A percentile compares a stretch with the other conserved stretches of the same genome.
phyloP scores from a whole-genome alignment of 2,329 filamentous ascomycete species.

The Fusarium sororula region DNA sequence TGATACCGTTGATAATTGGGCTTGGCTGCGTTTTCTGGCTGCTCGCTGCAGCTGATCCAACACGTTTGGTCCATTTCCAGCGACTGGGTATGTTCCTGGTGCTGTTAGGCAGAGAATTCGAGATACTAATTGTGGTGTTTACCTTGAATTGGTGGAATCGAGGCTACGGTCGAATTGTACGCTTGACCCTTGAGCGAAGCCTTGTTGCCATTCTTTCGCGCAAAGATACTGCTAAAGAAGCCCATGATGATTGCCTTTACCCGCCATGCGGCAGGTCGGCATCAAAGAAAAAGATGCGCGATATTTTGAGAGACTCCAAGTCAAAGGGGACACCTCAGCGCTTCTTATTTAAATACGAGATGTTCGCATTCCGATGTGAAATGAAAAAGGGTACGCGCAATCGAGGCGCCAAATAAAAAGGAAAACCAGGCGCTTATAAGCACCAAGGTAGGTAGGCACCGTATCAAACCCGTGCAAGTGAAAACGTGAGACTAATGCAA shows the following conservation, averaged over 20 bases:
- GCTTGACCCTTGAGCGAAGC: slow-evolving; percentile 35
- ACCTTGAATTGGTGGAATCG: slow-evolving; percentile 40
- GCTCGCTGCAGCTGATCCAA: slow-evolving; percentile 40
- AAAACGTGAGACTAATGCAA: slow-evolving; percentile 19
- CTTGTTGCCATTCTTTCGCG: slow-evolving; percentile 28
- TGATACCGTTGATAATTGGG: slow-evolving; percentile 27
- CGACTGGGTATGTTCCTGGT: slow-evolving; percentile 40
- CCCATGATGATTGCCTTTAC: slow-evolving; percentile 37
- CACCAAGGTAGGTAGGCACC: background rate
- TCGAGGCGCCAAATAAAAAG: background rate
- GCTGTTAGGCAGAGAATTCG: background rate
- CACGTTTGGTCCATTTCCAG: slow-evolving; percentile 40
- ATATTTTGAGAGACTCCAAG: background rate
- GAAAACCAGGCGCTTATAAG: slow-evolving; percentile 30
- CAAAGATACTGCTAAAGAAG: slow-evolving; percentile 40
- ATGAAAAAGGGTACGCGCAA: background rate
- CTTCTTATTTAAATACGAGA: slow-evolving; percentile 7
- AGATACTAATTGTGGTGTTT: background rate
- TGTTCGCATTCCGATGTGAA: slow-evolving; percentile 25
- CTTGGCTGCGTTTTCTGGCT: slow-evolving; percentile 39
- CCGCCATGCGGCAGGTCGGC: slow-evolving; percentile 31
- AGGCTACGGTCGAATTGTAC: slow-evolving; percentile 39
- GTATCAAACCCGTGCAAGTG: background rate
- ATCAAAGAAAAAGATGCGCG: background rate
- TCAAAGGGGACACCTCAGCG: background rate